Evolutionary conservation across 2,329 filamentous ascomycete genomes (phyloP), one percentile per base, ranked within the genome.

Genomic region (Trichoderma brevicompactum): DNA sequence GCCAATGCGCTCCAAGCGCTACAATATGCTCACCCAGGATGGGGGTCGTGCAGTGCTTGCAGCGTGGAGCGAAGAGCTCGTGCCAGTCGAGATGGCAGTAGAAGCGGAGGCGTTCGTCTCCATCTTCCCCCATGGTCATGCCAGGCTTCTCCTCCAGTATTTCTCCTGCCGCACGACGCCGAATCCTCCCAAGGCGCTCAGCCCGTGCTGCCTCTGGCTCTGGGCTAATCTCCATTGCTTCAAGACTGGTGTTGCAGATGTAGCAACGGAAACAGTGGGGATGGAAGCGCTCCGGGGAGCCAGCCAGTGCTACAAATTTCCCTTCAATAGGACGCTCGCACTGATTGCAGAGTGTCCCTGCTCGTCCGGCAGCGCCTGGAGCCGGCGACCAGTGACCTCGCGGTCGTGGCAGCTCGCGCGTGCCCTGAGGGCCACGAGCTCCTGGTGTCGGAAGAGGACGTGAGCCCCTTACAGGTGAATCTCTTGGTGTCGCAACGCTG

Each of bases 11-110:
- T 1, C 95, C 95, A 65, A 96, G 92, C 1, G 95, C 95, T 13
- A 97, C 89, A 38, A 97, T 89, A 70, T 98, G 92, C 78, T 98
- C 94, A 48, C 94, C 94, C 70, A 98, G 89, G 73, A 99, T 99
- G 3, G 95, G 94, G 7, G 95, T 99, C 76, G 91, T 93, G 85
- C 95, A 99, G 76, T 92, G 93, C 79, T 95, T 95, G 84, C 95
- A 99, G 48, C 92, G 88, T 5, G 95, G 95, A 38, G 91, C 93
- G 78, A 92, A 99, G 62, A 91, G 82, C 79, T 99, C 95, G 77
- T 99, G 95, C 86, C 94, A 99, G 81, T 99, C 95, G n/a, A 99
- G 85, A 75, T 98, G 94, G 79, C 95, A 99, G 80, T 91, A 99
- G 84, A 98, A 98, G 10, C 94, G 88, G 52, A 92, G 79, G 10